These are phyloP conservation scores for Violaceomyces palustris DNA, from an alignment of 1,284 basidiomycete species.

Conservation along the genomic window DNA sequence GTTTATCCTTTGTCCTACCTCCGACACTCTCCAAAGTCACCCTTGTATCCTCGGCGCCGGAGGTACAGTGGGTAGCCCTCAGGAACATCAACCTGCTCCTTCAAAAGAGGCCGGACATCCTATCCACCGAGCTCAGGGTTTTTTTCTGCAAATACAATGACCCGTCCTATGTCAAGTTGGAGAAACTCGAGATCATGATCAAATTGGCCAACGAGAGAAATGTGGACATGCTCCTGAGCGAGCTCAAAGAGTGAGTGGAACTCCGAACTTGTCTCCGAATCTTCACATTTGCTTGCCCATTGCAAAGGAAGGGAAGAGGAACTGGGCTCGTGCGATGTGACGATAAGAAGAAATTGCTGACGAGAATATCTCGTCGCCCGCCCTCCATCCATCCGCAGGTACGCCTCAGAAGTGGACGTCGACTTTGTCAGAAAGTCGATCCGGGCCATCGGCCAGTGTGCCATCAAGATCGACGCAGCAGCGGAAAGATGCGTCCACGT, in stretches of 20 bases:
- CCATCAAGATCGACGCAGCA: constrained; percentile 86
- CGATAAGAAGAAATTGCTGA: too few relatives aligned
- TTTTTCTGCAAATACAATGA: constrained; percentile 99
- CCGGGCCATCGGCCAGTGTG: constrained; percentile 90
- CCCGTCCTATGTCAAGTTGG: constrained; percentile 94
- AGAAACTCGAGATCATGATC: constrained; percentile 98
- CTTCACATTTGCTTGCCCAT: not conserved
- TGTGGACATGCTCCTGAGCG: constrained; percentile 86
- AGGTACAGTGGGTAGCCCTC: constrained; percentile 91
- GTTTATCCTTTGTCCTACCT: constrained; percentile 1
- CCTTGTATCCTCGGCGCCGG: constrained; percentile 61
- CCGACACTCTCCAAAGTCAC: too few relatives aligned
- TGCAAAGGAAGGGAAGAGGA: too few relatives aligned
- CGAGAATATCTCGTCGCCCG: too few relatives aligned
- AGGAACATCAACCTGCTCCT: constrained; percentile 93
- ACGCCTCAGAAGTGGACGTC: constrained; percentile 94
- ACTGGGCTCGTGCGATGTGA: too few relatives aligned
- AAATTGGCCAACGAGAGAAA: constrained; percentile 85
- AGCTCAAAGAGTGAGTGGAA: constrained; percentile 84
- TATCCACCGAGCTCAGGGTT: constrained; percentile 92
- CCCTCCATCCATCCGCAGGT: constrained; percentile 59
- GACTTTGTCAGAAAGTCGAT: constrained; percentile 94
- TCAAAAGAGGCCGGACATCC: constrained; percentile 81
- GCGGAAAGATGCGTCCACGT: constrained; percentile 94
- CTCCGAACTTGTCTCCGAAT: not conserved